Evolutionary conservation across 306 rosid genomes (phyloP), one percentile per base, ranked within the genome.

Genomic region (Fagus crenata): DNA sequence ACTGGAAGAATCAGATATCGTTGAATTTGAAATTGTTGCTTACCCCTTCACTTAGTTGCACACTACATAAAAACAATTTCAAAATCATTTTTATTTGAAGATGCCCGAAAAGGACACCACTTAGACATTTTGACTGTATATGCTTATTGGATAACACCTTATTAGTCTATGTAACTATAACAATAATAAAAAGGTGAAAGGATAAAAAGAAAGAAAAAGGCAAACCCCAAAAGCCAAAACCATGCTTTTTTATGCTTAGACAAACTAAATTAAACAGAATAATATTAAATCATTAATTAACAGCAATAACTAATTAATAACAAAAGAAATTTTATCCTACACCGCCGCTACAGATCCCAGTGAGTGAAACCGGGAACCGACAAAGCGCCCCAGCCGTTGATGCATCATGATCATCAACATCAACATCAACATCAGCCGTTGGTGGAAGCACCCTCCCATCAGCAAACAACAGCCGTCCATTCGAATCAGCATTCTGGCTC

Each of bases 381-480:
- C 95, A 88, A 14, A 93, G 86, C 43, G 83, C 83, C 22, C 78
- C 89, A 15, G 83, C 79, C 76, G 88, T 51, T 22, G 89, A 77
- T 0, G 72, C 69, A 32, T 78, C 84, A 28, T 46, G 51, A 46
- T 82, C 90, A 37, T 86, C 92, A 7, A 72, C 81, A 53, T 83
- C 67, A 18, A 80, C 82, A 32, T 82, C 90, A 32, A 82, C 91
- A 7, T 74, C 81, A 53, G 80, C 83, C 2, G 74, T 74, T 70
- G 98, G 98, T 33, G 98, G 97, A 72, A 93, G 91, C 49, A 93
- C 97, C 83, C 88, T 87, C 3, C 98, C 98, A 36, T 93, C 89
- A 58, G 95, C 98, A 28, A 91, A 91, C 49, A 93, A 75, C 13
- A 79, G 56, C 58, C 97, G 84, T 2, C 90, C 86, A 1, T 80